A percentile compares a stretch with the other conserved stretches of the same genome.
phyloP scores from a whole-genome alignment of 2,329 filamentous ascomycete genomes.

The Westerdykella ornata region DNA sequence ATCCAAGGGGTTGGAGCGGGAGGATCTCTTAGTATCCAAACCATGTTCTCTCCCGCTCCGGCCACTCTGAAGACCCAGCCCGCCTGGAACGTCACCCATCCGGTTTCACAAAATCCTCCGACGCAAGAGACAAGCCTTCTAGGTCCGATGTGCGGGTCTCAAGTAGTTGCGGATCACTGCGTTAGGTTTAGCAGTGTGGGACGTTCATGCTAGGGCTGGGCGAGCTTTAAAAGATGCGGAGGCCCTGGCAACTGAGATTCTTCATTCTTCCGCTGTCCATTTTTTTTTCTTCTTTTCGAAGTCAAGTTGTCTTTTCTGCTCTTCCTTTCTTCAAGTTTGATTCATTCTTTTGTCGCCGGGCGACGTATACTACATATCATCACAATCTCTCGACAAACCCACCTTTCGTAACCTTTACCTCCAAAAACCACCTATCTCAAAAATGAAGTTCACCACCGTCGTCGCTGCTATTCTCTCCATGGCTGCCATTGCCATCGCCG shows the following conservation, averaged over 20 bases:
- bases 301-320: conserved; percentile 10
- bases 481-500: conserved; percentile 29
- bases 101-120: conserved; percentile 29
- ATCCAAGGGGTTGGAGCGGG: not conserved
- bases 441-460: conserved; percentile 33
- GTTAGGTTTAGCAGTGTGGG: not conserved
- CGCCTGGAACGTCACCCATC: conserved; percentile 18
- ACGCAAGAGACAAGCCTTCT: conserved; percentile 9
- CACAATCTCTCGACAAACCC: conserved; percentile 5
- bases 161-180: not conserved
- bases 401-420: conserved; percentile 5
- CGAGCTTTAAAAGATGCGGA: conserved; percentile 20
- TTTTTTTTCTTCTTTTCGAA: conserved; percentile 16
- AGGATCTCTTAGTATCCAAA: not conserved
- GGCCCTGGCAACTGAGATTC: conserved; percentile 10
- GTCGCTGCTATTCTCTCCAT: conserved; percentile 31
- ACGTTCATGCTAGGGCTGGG: conserved; percentile 11
- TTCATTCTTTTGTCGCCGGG: conserved; percentile 30
- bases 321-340: conserved; percentile 8
- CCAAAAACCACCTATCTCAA: conserved; percentile 6
- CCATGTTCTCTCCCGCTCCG: not conserved
- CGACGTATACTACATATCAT: conserved; percentile 18
- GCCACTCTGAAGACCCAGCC: not conserved
- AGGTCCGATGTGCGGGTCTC: conserved; percentile 2
- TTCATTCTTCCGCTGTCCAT: conserved; percentile 11